Percentiles rank a stretch among this genome's conserved stretches.
phyloP scores from a whole-genome alignment of 495 filamentous ascomycete species.

The Aspergillus egyptiacus region DNA sequence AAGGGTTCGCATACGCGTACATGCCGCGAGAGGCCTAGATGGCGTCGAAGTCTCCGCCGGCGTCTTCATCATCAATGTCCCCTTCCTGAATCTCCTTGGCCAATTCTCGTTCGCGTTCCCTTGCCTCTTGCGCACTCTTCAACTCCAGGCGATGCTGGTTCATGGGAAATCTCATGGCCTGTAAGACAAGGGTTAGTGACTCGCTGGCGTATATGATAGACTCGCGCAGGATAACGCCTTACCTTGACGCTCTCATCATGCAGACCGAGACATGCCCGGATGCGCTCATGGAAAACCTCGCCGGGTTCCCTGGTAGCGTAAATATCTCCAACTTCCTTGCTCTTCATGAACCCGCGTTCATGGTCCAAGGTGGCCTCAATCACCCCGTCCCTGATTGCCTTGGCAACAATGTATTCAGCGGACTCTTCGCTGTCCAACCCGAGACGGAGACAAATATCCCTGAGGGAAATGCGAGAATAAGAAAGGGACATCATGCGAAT shows the following conservation, averaged over 20 bases:
- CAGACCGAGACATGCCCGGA: slow-evolving; percentile 79
- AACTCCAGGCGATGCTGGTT: slow-evolving; percentile 97
- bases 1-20: slow-evolving; percentile 8
- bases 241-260: slow-evolving; percentile 99
- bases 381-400: slow-evolving; percentile 95
- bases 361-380: slow-evolving; percentile 95
- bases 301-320: slow-evolving; percentile 94
- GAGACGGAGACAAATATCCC: slow-evolving; percentile 93
- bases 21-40: slow-evolving; percentile 54
- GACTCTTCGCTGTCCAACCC: slow-evolving; percentile 91
- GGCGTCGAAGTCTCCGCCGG: slow-evolving; percentile 93
- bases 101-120: slow-evolving; percentile 90
- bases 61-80: slow-evolving; percentile 95
- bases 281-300: slow-evolving; percentile 95
- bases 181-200: background rate
- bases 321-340: slow-evolving; percentile 88
- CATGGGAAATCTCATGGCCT: slow-evolving; percentile 99
- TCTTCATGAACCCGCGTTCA: slow-evolving; percentile 96
- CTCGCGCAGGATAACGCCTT: slow-evolving; percentile 21
- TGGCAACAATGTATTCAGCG: slow-evolving; percentile 97
- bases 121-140: slow-evolving; percentile 95
- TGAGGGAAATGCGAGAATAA: slow-evolving; percentile 94
- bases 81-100: slow-evolving; percentile 99
- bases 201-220: no score
- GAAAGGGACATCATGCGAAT: slow-evolving; percentile 98